Percentiles rank a stretch among this genome's conserved stretches.
Evolutionary conservation across 352 stramenopile genomes (phyloP).

Genomic region (Blastocystis sp.): DNA sequence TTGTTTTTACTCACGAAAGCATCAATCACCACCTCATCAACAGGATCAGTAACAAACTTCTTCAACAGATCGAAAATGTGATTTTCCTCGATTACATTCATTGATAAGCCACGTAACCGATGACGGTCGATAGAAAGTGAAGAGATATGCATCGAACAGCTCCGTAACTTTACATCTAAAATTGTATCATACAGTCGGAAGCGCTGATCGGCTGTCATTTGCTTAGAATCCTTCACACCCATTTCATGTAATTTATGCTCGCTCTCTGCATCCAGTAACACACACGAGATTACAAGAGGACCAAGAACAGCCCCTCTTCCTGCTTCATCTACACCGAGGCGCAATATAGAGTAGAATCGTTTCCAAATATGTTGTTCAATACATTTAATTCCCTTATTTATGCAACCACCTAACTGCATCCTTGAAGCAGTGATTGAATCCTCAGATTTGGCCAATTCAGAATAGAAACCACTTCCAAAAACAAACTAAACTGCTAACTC

Average conservation of each 20-base stretch:
- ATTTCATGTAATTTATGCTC: neutral
- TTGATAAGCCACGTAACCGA: neutral
- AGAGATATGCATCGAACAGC: slow-evolving; percentile 2
- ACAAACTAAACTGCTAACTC: too few relatives aligned
- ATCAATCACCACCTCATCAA: slow-evolving; percentile 28
- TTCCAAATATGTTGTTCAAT: neutral
- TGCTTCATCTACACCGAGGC: slow-evolving; percentile 22
- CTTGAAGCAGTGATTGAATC: too few relatives aligned
- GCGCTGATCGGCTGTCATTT: neutral
- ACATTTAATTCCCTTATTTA: too few relatives aligned
- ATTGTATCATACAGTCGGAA: neutral
- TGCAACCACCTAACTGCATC: too few relatives aligned
- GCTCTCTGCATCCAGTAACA: neutral
- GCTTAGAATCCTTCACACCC: slow-evolving; percentile 2
- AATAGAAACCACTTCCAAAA: too few relatives aligned
- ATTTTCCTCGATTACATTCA: slow-evolving; percentile 43
- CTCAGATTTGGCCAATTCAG: too few relatives aligned
- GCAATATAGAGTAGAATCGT: neutral
- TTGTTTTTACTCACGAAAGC: slow-evolving; percentile 38
- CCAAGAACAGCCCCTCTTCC: slow-evolving; percentile 15
- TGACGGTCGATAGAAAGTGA: neutral
- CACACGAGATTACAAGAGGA: neutral
- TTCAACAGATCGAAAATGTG: slow-evolving; percentile 20
- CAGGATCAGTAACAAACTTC: neutral
- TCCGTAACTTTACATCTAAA: neutral